Conservation (phyloP, 2,329 filamentous ascomycete species). For the Pseudogymnoascus sp. region DNA sequence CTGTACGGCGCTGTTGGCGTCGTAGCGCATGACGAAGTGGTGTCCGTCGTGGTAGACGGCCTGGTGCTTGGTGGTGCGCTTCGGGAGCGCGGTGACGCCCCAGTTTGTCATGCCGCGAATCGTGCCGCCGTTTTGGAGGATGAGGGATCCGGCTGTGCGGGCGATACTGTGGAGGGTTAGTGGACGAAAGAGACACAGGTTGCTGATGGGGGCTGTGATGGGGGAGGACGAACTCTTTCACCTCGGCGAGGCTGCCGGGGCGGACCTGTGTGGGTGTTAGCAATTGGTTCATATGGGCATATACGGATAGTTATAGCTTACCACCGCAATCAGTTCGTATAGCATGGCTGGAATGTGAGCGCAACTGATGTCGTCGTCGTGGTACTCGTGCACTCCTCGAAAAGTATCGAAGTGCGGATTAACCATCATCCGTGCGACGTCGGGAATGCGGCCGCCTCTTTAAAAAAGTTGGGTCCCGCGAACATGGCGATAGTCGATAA, state of each 20-base stretch:
- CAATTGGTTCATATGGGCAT: background rate
- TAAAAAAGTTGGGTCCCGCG: constrained; percentile 4
- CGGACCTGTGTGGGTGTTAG: constrained; percentile 60
- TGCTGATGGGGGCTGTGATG: constrained; percentile 12
- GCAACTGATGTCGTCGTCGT: background rate
- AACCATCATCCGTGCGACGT: background rate
- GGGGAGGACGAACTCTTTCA: constrained; percentile 71
- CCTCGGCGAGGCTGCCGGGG: constrained; percentile 79
- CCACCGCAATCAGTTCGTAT: constrained; percentile 95
- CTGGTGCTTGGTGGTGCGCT: constrained; percentile 71
- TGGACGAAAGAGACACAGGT: background rate
- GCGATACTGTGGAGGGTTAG: constrained; percentile 60
- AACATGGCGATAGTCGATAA: constrained; percentile 17
- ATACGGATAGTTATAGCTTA: constrained; percentile 40
- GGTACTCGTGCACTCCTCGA: background rate
- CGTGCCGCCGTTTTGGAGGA: constrained; percentile 79
- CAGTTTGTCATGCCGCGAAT: constrained; percentile 91
- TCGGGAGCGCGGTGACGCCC: constrained; percentile 84
- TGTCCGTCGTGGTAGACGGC: constrained; percentile 77
- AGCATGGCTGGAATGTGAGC: constrained; percentile 53
- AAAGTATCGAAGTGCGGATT: constrained; percentile 1
- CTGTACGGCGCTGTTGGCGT: constrained; percentile 67
- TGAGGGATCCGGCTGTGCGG: constrained; percentile 70
- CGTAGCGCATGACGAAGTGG: constrained; percentile 98
- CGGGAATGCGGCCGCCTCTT: constrained; percentile 5